phyloP scores from a whole-genome alignment of 257 asterid species.

The Linderniella brevidens region DNA sequence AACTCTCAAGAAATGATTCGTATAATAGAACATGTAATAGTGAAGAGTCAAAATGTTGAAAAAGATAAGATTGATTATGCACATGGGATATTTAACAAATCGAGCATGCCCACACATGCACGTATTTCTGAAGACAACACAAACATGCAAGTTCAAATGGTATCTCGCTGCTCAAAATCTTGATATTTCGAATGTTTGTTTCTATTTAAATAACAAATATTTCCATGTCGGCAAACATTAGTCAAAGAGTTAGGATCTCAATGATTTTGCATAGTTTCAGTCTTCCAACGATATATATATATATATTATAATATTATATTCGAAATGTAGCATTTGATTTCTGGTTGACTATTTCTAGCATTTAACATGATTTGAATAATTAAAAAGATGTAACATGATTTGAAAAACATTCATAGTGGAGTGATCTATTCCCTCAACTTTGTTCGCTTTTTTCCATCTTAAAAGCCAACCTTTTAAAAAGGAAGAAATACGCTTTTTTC shows the following conservation, averaged over 20 bases:
- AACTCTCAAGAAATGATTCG: constrained; percentile 6
- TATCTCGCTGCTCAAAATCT: constrained; percentile 6
- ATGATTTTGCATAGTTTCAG: no score
- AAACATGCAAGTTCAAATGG: constrained; percentile 7
- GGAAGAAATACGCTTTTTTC: constrained; percentile 12
- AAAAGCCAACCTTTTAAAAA: constrained; percentile 69
- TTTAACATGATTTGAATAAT: no score
- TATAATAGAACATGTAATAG: constrained; percentile 6
- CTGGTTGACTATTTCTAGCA: no score
- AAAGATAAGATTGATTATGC: constrained; percentile 2
- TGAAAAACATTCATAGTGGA: constrained; percentile 29
- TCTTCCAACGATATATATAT: no score
- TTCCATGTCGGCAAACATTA: no score
- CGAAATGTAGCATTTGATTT: no score
- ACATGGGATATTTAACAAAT: constrained; percentile 11
- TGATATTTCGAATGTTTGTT: constrained; percentile 3
- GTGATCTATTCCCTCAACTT: constrained; percentile 53
- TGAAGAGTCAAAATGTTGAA: constrained; percentile 17
- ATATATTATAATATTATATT: background rate
- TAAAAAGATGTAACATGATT: constrained; percentile 8
- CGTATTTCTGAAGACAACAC: constrained; percentile 14
- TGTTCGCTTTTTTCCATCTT: constrained; percentile 29
- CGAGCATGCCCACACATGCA: constrained; percentile 36
- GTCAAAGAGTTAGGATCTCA: no score
- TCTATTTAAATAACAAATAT: background rate